Conservation (phyloP, 148 eudicot species). For the Rhododendron williamsianum region DNA sequence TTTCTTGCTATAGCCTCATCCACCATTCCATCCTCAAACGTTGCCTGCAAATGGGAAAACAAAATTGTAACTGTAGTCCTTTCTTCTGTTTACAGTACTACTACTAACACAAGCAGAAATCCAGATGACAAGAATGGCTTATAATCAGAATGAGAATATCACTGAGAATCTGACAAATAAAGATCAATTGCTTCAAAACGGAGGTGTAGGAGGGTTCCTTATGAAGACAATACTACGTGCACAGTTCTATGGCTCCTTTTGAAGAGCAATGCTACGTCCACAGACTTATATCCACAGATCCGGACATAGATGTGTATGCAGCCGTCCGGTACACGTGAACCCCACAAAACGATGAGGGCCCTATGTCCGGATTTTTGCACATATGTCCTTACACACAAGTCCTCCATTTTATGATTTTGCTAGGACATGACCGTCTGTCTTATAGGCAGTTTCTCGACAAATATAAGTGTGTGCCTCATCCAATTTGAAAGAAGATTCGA, state of each 20-base stretch:
- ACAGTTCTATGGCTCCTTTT: no score
- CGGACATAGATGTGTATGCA: no score
- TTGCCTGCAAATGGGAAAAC: constrained; percentile 49
- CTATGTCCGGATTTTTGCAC: no score
- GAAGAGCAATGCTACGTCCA: no score
- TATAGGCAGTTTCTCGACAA: background rate
- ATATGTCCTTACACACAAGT: no score
- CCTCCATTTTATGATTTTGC: background rate
- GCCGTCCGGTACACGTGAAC: no score
- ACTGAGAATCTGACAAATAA: background rate
- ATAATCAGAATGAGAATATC: background rate
- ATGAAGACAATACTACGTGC: background rate
- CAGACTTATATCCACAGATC: no score
- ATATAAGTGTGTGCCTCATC: background rate
- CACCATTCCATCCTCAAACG: constrained; percentile 79
- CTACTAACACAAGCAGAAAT: background rate
- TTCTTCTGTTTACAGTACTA: background rate
- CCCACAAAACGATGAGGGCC: no score
- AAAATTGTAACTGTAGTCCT: background rate
- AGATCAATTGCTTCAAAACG: background rate
- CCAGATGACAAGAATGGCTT: background rate
- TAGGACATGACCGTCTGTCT: background rate
- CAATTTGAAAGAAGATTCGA: background rate
- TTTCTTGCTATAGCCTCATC: constrained; percentile 91
- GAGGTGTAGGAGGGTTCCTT: background rate